Evolutionary conservation across 495 filamentous ascomycete species (phyloP), one percentile per base, ranked within the genome.

Genomic region (Xylaria intraflava): DNA sequence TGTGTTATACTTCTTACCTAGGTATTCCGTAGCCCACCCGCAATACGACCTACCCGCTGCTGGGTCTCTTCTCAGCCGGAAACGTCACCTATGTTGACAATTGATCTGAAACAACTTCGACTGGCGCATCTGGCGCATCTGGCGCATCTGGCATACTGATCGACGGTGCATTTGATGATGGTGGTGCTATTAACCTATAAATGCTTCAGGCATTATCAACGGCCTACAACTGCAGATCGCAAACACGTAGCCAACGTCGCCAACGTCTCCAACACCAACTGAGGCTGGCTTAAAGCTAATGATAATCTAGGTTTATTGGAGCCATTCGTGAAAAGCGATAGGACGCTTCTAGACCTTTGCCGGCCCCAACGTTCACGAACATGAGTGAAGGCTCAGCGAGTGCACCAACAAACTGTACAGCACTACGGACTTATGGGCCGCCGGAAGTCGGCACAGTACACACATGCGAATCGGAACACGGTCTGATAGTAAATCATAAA

Each of bases 131-230:
- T 53, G 22, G 22, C 22, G 22, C n/a, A 38, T n/a, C 41, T 9
- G 31, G 31, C 17, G 24, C 23, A 53, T 40, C 41, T 53, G 22
- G 22, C 22, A 30, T 19, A 38, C 12, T 20, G 51, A 53, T 53
- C 33, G 51, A 46, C 51, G 14, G 42, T 43, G 31, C 50, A 46
- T 45, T 39, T 40, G 24, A 36, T 22, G 38, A n/a, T 11, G n/a
- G 26, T 47, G 45, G 19, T 36, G 45, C 16, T 16, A n/a, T n/a
- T n/a, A n/a, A n/a, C n/a, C n/a, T n/a, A n/a, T n/a, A n/a, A n/a
- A n/a, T n/a, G n/a, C 8, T 11, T 10, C 31, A 35, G 12, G 14
- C 17, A n/a, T n/a, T 17, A 17, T 38, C 35, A 38, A 38, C 35
- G 12, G n/a, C n/a, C n/a, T n/a, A n/a, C n/a, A n/a, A n/a, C n/a